Base-by-base conservation (phyloP, 495 filamentous ascomycete genomes). In the Podospora sp. region DNA sequence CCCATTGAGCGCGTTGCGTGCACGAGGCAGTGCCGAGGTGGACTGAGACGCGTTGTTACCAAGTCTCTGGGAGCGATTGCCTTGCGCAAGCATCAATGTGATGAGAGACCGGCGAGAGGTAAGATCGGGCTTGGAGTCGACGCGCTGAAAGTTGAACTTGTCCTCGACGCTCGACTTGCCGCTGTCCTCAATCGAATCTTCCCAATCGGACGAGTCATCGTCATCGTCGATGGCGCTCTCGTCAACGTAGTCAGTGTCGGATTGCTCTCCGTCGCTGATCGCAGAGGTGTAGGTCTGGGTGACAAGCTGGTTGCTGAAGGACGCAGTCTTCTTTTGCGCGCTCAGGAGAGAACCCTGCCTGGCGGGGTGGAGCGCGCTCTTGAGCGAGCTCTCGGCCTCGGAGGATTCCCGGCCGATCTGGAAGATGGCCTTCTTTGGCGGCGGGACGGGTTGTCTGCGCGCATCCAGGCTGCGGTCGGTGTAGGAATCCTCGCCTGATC, bases 161-260 rank as follows among this genome's bases (percentile, higher is more conserved):
- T 95, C 92, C 63, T 94, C 91, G 25, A 91, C 83, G 72, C 89
- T 94, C 0, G 92, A 91, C 62, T 87, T 89, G 24, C 88, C 92
- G 71, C 89, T 96, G 66, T 96, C 91, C 35, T 93, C 93, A n/a
- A 90, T 86, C 8, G 93, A 95, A 69, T 97, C 94, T 75, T 96
- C 93, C 92, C 93, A 96, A 64, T 95, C 91, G 1, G 84, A 92
- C 26, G 90, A 91, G 56, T 93, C 91, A 52, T 96, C 94, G 51
- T 93, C 91, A 60, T 97, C 93, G 63, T 96, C 92, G 56, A 93
- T 93, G 25, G 91, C 91, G 69, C 90, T 92, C 76, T 95, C 92
- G 68, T 90, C 90, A 29, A 91, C 83, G 60, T 85, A 85, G 62
- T 86, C 84, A 6, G 87, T 89, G 69, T 91, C 91, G 56, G 93